Base-by-base conservation (phyloP, 1,284 basidiomycete species). In the Golubevia sp. region DNA sequence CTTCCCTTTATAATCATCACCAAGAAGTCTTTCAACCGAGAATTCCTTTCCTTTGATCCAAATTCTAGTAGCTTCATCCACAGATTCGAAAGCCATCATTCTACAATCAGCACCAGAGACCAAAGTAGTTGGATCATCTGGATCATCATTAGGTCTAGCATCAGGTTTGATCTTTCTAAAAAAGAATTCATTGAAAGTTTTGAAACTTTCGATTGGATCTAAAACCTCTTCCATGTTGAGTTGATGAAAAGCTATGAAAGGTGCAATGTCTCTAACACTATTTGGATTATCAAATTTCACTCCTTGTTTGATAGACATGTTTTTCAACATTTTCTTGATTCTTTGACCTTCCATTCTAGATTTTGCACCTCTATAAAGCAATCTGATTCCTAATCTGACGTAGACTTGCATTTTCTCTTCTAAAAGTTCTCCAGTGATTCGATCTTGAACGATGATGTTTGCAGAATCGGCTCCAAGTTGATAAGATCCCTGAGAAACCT, bases 31-130 rank as follows among this genome's bases (percentile, higher is more conserved):
- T 1, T 85, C 87, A 1, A 98, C 87, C 0, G 89, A 91, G 79
- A 98, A 98, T 72, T 97, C 93, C 24, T 93, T 89, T 0, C 96
- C 97, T 81, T 99, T 99, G 86, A 99, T 97, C 96, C 97, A 99
- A 3, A 99, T 85, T 23, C 87, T 86, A 0, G 93, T 97, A 0
- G 97, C 95, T 60, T 93, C 91, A 54, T 84, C 86, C 6, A 97
- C 90, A 0, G 89, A 91, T 77, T 92, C 90, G 83, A 98, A 99
- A 0, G 90, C 90, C 91, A 97, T 96, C 74, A 97, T 88, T 25
- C 96, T 90, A 80, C 93, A 97, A 85, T 99, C 96, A 0, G 96
- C 96, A 24, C 90, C 90, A 56, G 91, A 92, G 57, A 97, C 92
- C 23, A 97, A 86, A 7, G 91, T 88, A 44, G 86, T 87, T 0